Base-by-base conservation (phyloP, 139 green algal species). In the Haematococcus lacustris region DNA sequence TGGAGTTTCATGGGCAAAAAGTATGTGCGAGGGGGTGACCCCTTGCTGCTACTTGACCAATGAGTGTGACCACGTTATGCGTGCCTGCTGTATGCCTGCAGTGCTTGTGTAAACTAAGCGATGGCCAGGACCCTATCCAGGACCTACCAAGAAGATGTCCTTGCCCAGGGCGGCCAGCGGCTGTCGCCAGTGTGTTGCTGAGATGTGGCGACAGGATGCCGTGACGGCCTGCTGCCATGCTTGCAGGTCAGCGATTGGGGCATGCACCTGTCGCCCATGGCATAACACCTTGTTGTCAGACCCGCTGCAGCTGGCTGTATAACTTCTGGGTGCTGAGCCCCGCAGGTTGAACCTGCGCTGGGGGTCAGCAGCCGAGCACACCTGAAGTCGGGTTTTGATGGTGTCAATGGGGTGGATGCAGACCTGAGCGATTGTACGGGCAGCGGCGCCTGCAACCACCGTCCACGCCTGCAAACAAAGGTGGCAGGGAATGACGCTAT, bases 351-450 rank as follows among this genome's bases (percentile, higher is more conserved):
- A 4, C 4, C 17, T 30, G 57, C 9, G 57, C 28, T 33, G 28
- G 5, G 25, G 23, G 57, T 25, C 9, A 30, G 5, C 57, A 57
- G 65, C 13, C 17, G 3, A 6, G 21, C 38, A 38, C 35, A 84
- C 76, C 74, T 88, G 83, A 76, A 87, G 43, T 3, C 83, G 73
- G 1, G 83, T 87, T 70, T 88, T 87, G 38, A 89, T 74, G 4
- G 81, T 88, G 67, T 88, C 81, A 23, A 86, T 38, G n/a, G 83
- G 83, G 65, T 84, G 81, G 41, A 84, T 73, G 32, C 43, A 38
- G 13, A 68, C 35, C 71, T 81, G 75, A 3, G 79, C 75, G 3
- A 77, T 39, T 7, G 75, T 84, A 30, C 79, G 60, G 13, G 71
- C 75, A 0, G 66, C 30, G 0, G 75, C 77, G 26, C 79, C 79